These are phyloP conservation scores for Apiospora phragmitis DNA, from an alignment of 2,329 filamentous ascomycete genomes.

Conservation along the genomic window DNA sequence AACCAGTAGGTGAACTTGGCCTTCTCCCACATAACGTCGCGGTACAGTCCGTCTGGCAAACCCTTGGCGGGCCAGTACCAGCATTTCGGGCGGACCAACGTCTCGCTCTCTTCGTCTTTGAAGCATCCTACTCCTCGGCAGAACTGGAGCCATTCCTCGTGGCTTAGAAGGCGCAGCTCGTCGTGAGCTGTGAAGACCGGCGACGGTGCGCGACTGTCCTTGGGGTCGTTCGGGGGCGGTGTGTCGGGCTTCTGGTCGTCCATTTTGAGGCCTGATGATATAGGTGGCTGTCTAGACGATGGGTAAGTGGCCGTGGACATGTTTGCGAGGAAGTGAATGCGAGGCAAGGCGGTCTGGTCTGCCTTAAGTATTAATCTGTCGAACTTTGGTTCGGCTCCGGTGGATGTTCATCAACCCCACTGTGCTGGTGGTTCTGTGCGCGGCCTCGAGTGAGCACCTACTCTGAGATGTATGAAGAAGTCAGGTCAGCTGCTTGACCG, in stretches of 20 bases:
- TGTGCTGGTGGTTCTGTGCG: neutral
- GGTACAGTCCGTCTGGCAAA: conserved; percentile 50
- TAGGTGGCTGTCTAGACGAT: neutral
- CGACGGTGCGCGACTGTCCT: conserved; percentile 5
- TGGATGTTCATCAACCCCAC: neutral
- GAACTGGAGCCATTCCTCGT: conserved; percentile 46
- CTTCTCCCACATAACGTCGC: conserved; percentile 46
- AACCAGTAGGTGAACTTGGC: conserved; percentile 46
- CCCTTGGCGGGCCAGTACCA: conserved; percentile 48
- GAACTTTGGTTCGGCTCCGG: neutral
- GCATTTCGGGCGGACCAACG: conserved; percentile 41
- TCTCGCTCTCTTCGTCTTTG: conserved; percentile 43
- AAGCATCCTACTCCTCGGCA: conserved; percentile 50
- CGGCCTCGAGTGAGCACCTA: neutral
- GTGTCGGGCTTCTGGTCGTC: neutral
- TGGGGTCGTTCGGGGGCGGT: neutral
- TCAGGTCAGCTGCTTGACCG: neutral
- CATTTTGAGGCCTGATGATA: conserved; percentile 2
- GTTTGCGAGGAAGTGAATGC: neutral
- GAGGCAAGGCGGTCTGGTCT: neutral
- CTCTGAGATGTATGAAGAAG: neutral
- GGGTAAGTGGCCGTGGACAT: conserved; percentile 15
- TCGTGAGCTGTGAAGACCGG: neutral
- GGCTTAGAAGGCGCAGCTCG: conserved; percentile 39
- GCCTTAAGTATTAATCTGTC: neutral